Evolutionary conservation across 1,284 basidiomycete genomes (phyloP).

Genomic region (Cryptococcus hybrid): DNA sequence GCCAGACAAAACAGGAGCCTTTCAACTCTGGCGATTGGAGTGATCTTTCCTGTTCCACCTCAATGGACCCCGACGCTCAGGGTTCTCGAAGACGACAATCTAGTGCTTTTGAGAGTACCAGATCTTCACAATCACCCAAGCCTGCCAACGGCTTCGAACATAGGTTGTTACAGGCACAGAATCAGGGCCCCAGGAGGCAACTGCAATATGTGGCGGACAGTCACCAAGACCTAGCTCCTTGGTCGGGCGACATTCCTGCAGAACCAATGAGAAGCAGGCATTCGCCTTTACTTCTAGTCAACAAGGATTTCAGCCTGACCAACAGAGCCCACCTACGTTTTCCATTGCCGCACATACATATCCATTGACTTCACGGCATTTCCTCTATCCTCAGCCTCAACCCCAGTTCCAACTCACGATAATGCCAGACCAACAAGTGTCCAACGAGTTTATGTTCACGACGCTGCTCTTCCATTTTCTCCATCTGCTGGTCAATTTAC

Average conservation of each 20-base stretch:
- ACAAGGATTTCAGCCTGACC: neutral
- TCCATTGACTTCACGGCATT: neutral
- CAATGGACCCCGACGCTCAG: slow-evolving; percentile 7
- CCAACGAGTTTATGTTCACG: slow-evolving; percentile 9
- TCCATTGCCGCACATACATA: neutral
- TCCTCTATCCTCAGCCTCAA: slow-evolving; percentile 14
- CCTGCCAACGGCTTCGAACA: neutral
- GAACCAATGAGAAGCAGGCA: neutral
- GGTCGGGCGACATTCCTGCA: neutral
- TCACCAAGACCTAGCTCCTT: neutral
- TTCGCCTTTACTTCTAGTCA: slow-evolving; percentile 1
- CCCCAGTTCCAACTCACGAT: neutral
- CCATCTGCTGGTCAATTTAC: slow-evolving; percentile 13
- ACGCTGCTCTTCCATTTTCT: too few relatives aligned
- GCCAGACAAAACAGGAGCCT: slow-evolving; percentile 17
- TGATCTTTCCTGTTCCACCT: slow-evolving; percentile 17
- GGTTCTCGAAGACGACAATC: neutral
- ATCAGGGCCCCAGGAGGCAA: neutral
- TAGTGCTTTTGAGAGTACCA: neutral
- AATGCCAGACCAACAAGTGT: slow-evolving; percentile 1
- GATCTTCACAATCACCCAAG: neutral
- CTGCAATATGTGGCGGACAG: too few relatives aligned
- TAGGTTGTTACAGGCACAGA: neutral
- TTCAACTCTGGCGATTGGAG: slow-evolving; percentile 22
- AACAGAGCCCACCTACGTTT: neutral